These are phyloP conservation scores for Metschnikowia sp. DNA, from an alignment of 805 yeast genomes.

Conservation along the genomic window DNA sequence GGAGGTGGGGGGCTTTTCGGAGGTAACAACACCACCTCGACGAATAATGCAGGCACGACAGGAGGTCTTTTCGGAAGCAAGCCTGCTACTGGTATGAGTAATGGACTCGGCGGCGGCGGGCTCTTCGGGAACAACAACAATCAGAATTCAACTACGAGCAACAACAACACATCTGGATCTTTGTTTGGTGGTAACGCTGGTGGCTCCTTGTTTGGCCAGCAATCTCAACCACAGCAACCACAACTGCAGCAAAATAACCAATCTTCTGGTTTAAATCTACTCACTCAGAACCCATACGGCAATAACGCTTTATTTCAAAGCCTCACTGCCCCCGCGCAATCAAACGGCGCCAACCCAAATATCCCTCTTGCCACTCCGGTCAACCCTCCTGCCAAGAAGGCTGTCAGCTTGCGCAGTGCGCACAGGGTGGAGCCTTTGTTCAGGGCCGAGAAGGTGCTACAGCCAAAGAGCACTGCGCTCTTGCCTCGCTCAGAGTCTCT, in stretches of 20 bases:
- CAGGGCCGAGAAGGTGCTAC: conserved; percentile 13
- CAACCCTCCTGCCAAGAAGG: conserved; percentile 43
- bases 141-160: conserved; percentile 12
- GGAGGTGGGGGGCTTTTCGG: conserved; percentile 28
- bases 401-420: conserved; percentile 53
- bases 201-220: conserved; percentile 26
- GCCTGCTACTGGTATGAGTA: conserved; percentile 10
- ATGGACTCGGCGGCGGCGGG: conserved; percentile 14
- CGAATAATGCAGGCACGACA: conserved; percentile 13
- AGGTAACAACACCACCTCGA: conserved; percentile 20
- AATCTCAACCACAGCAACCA: conserved; percentile 20
- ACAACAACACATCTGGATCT: conserved; percentile 9
- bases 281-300: conserved; percentile 67
- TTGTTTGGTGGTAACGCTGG: conserved; percentile 24
- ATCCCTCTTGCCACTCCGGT: conserved; percentile 25
- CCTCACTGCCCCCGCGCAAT: conserved; percentile 29
- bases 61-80: conserved; percentile 19
- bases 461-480: conserved; percentile 3
- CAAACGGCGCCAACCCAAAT: conserved; percentile 19
- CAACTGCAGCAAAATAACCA: conserved; percentile 2
- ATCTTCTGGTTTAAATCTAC: conserved; percentile 21
- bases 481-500: conserved; percentile 8
- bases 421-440: conserved; percentile 60
- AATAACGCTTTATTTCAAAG: conserved; percentile 63
- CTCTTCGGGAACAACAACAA: conserved; percentile 21